Base-by-base conservation (phyloP, 2,329 filamentous ascomycete genomes). In the Falciphora oryzae region DNA sequence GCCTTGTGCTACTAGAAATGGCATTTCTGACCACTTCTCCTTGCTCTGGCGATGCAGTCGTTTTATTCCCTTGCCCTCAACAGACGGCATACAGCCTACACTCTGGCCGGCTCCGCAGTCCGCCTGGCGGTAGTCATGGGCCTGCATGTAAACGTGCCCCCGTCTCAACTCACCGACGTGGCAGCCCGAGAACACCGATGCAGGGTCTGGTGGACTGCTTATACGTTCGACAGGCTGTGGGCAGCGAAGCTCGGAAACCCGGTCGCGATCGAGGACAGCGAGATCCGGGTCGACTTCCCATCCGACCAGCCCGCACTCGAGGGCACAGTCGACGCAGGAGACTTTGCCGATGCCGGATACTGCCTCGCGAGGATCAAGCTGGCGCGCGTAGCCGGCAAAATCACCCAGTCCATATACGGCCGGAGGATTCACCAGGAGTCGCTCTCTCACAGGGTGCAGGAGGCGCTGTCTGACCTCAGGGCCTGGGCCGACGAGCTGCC, bases 211-310 rank as follows among this genome's bases (percentile, higher is more conserved):
- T 80, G 77, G 78, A 79, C 78, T 0, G 73, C 78, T 0, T 80
- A 80, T 58, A 75, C 73, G 11, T 72, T 80, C 28, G 79, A 81
- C 65, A 75, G 81, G 2, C 78, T 83, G 73, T 81, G 77, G 75
- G 79, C 79, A 3, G 79, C 80, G 0, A 80, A 81, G 60, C 75
- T 83, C 62, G 79, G 81, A 0, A 76, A 82, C 29, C 80, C 81
- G 0, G 75, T 79, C 8, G 78, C 80, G 56, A 78, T 83, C 7
- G 75, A 76, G 16, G 81, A 83, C 62, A 75, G 80, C 50, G 81
- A 81, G 25, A 82, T 83, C 4, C 72, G 78, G 38, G 77, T 80
- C 5, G 76, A 79, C 31, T 68, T 78, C 7, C 80, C 80, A 0
- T 77, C 76, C 0, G 73, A 75, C 56, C 78, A 1, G 71, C 73